Evolutionary conservation across 108 stramenopile genomes (phyloP).

Genomic region (Fragilaria crotonensis): DNA sequence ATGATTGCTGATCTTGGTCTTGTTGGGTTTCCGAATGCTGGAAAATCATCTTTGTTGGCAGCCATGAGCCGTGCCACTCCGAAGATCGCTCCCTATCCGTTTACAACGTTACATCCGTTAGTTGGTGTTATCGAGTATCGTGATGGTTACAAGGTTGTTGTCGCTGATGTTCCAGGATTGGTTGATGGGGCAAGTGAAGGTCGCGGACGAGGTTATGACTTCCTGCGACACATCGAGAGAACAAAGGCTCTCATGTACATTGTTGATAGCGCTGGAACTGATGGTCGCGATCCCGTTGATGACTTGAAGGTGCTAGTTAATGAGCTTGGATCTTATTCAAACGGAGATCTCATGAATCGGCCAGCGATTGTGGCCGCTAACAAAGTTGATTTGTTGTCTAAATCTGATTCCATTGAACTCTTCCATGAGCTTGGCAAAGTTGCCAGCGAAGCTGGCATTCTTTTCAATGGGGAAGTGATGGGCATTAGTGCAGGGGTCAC

Average conservation of each 20-base stretch:
- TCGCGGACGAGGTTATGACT: constrained; percentile 92
- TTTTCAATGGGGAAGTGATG: constrained; percentile 45
- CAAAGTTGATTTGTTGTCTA: constrained; percentile 71
- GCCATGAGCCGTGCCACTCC: constrained; percentile 88
- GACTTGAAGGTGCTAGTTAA: constrained; percentile 61
- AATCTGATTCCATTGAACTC: constrained; percentile 43
- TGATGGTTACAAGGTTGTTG: constrained; percentile 72
- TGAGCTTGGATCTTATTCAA: constrained; percentile 62
- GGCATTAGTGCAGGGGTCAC: constrained; percentile 81
- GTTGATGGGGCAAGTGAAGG: constrained; percentile 93
- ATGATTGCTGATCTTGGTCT: constrained; percentile 95
- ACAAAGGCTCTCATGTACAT: constrained; percentile 78
- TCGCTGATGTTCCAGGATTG: constrained; percentile 96
- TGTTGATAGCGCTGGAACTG: constrained; percentile 72
- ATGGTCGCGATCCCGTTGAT: constrained; percentile 59
- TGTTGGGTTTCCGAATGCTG: constrained; percentile 99
- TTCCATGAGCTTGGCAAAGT: constrained; percentile 22
- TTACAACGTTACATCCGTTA: constrained; percentile 94
- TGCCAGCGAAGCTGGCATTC: constrained; percentile 56
- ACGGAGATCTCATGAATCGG: constrained; percentile 56
- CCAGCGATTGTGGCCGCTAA: constrained; percentile 76
- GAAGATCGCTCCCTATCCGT: constrained; percentile 94
- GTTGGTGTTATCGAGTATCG: constrained; percentile 83
- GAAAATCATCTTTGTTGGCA: constrained; percentile 86
- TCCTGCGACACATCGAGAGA: constrained; percentile 90